Conservation (phyloP, 306 rosid genomes). For the Ormosia emarginata region DNA sequence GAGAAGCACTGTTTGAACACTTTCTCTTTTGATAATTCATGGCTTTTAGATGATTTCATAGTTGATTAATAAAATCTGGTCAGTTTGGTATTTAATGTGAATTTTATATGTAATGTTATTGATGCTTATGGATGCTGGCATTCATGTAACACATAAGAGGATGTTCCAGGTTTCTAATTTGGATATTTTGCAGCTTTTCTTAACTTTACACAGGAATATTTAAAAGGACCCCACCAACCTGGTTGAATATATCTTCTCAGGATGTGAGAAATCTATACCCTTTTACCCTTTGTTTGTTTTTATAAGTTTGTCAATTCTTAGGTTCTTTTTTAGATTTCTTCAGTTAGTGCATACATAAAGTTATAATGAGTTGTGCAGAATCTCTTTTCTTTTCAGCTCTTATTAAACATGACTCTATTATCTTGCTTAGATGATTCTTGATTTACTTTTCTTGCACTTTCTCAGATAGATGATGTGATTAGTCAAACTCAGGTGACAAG, state of each 20-base stretch:
- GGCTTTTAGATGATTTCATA: background rate
- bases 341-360: background rate
- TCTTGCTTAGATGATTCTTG: background rate
- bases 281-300: too few species aligned
- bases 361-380: background rate
- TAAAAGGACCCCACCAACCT: too few species aligned
- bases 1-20: background rate
- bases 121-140: background rate
- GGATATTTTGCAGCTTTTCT: too few species aligned
- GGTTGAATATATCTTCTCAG: too few species aligned
- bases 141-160: too few species aligned
- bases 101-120: background rate
- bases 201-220: too few species aligned
- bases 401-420: background rate
- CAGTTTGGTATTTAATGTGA: background rate
- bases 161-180: too few species aligned
- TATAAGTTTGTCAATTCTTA: background rate
- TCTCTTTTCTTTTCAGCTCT: background rate
- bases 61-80: background rate
- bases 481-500: conserved; percentile 97
- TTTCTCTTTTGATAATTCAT: background rate
- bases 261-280: too few species aligned
- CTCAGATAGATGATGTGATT: conserved; percentile 92
- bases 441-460: conserved; percentile 8
- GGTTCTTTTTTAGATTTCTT: background rate